Conservation (phyloP, 2,329 filamentous ascomycete species). For the Biscogniauxia marginata region DNA sequence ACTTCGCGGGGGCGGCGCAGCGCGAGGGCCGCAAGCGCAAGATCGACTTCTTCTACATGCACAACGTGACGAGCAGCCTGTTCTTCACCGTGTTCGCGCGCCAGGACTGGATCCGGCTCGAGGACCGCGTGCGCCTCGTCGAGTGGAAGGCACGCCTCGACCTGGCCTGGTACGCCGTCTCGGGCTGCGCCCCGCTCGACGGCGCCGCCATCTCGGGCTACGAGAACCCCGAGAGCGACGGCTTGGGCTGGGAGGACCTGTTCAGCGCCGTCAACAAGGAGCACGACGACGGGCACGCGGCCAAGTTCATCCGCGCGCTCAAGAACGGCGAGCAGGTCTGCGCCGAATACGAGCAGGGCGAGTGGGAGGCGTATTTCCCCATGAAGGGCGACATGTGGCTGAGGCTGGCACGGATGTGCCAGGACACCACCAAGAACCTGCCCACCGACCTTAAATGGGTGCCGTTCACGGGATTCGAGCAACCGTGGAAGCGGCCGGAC, state of each 20-base stretch:
- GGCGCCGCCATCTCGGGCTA: conserved; percentile 20
- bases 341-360: conserved; percentile 15
- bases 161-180: conserved; percentile 62
- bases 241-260: conserved; percentile 27
- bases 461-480: conserved; percentile 9
- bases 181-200: conserved; percentile 43
- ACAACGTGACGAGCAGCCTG: conserved; percentile 34
- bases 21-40: conserved; percentile 54
- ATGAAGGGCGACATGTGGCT: conserved; percentile 27
- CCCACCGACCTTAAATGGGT: conserved; percentile 17
- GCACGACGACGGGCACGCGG: conserved; percentile 37
- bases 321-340: conserved; percentile 30
- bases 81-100: conserved; percentile 30
- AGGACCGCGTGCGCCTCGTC: conserved; percentile 54
- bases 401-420: conserved; percentile 20
- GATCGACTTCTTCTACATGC: conserved; percentile 63
- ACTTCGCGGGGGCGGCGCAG: conserved; percentile 40
- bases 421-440: conserved; percentile 17
- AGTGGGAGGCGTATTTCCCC: conserved; percentile 14
- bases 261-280: conserved; percentile 21
- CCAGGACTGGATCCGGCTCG: conserved; percentile 33
- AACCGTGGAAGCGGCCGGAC: conserved; percentile 11
- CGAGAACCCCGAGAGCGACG: conserved; percentile 9
- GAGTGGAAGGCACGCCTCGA: conserved; percentile 66
- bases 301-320: conserved; percentile 35